Evolutionary conservation across 1,284 basidiomycete species (phyloP).

Genomic region (Sanguinoderma infundibulare): DNA sequence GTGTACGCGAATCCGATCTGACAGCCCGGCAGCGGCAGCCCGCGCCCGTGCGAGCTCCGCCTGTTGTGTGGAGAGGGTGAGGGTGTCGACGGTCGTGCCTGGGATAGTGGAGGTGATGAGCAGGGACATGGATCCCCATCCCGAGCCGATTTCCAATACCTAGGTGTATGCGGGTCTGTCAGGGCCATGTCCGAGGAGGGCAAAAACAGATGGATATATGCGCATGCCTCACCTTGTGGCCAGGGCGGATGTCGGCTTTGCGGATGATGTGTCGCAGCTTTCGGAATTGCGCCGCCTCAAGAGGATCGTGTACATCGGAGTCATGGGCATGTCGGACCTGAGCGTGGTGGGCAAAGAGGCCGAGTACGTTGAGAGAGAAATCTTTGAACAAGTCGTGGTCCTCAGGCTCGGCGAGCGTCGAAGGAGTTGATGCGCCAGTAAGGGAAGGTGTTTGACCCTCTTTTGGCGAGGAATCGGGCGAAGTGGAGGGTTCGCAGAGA

Average conservation of each 20-base stretch:
- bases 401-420: conserved; percentile 20
- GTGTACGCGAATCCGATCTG: conserved; percentile 67
- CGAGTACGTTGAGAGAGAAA: conserved; percentile 7
- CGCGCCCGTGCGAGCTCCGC: conserved; percentile 65
- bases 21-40: conserved; percentile 43
- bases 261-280: conserved; percentile 63
- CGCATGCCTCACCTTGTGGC: conserved; percentile 52
- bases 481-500: conserved; percentile 35
- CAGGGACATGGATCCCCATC: conserved; percentile 82
- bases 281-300: conserved; percentile 70
- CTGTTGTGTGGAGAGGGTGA: conserved; percentile 78
- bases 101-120: conserved; percentile 57
- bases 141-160: conserved; percentile 78
- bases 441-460: conserved; percentile 7
- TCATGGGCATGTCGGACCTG: not conserved
- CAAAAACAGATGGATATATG: not conserved
- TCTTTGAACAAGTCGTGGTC: conserved; percentile 8
- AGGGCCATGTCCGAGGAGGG: not conserved
- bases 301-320: conserved; percentile 45
- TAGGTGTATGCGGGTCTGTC: conserved; percentile 5
- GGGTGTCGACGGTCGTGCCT: conserved; percentile 70
- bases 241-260: conserved; percentile 57
- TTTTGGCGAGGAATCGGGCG: not conserved
- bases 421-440: conserved; percentile 20
- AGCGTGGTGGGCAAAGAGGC: conserved; percentile 13